Percentiles rank a stretch among this genome's conserved stretches.
These are phyloP conservation scores for Tremellales sp. DNA, from an alignment of 1,284 basidiomycete species.

Conservation along the genomic window DNA sequence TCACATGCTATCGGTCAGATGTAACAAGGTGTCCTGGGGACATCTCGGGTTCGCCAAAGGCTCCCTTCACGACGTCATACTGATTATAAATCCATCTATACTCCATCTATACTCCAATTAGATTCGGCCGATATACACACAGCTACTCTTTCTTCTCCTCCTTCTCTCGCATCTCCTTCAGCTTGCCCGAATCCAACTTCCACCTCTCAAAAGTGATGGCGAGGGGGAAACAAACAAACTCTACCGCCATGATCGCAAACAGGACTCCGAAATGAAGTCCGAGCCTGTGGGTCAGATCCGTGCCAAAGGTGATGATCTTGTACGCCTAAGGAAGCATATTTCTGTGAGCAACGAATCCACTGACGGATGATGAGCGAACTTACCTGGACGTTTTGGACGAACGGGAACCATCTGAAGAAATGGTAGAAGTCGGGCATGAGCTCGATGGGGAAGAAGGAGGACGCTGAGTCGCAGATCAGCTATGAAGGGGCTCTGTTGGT, in stretches of 20 bases:
- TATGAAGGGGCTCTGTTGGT: too few relatives aligned
- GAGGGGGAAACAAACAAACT: slow-evolving; percentile 27
- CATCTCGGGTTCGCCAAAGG: too few relatives aligned
- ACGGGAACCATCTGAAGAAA: slow-evolving; percentile 35
- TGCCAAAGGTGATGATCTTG: slow-evolving; percentile 42
- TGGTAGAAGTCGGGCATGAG: slow-evolving; percentile 36
- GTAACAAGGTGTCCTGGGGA: too few relatives aligned
- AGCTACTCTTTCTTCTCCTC: slow-evolving; percentile 8
- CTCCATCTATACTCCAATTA: too few relatives aligned
- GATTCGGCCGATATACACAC: too few relatives aligned
- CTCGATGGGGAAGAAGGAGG: slow-evolving; percentile 37
- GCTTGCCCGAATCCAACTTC: slow-evolving; percentile 16
- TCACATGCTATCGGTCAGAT: too few relatives aligned
- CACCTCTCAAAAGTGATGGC: slow-evolving; percentile 33
- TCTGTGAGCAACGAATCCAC: neutral
- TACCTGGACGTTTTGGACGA: slow-evolving; percentile 33
- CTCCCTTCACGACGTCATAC: too few relatives aligned
- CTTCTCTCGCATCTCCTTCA: slow-evolving; percentile 12
- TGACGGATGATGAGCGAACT: neutral
- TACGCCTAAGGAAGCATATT: slow-evolving; percentile 19
- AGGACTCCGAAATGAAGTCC: slow-evolving; percentile 37
- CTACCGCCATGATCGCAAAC: slow-evolving; percentile 35
- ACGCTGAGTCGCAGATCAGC: slow-evolving; percentile 18
- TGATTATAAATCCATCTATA: too few relatives aligned
- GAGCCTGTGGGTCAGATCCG: slow-evolving; percentile 25